phyloP scores from a whole-genome alignment of 1,139 yeast species.

The Magnusiomyces suaveolens region DNA sequence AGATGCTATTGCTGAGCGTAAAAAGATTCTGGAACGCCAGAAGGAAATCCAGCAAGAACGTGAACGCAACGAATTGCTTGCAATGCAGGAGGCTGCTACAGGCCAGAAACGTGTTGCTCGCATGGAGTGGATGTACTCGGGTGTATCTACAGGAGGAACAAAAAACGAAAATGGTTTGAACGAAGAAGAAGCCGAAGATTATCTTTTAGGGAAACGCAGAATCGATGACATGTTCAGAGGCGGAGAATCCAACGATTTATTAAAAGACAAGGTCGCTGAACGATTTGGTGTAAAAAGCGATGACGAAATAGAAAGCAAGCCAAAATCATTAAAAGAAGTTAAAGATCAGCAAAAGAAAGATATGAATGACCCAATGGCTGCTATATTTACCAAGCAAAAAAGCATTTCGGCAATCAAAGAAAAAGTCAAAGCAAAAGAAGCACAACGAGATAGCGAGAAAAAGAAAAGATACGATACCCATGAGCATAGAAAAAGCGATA shows the following conservation, averaged over 20 bases:
- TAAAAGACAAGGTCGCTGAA: constrained; percentile 17
- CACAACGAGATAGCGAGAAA: not conserved
- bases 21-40: constrained; percentile 53
- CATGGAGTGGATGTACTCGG: constrained; percentile 83
- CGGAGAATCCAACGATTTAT: constrained; percentile 15
- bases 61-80: constrained; percentile 50
- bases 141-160: constrained; percentile 25
- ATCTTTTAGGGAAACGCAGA: constrained; percentile 42
- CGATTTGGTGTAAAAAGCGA: constrained; percentile 16
- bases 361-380: constrained; percentile 49
- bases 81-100: constrained; percentile 41
- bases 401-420: not conserved
- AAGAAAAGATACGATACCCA: not conserved
- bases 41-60: constrained; percentile 56
- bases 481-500: not conserved
- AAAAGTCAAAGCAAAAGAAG: not conserved
- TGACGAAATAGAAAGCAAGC: constrained; percentile 17
- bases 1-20: constrained; percentile 61
- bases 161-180: constrained; percentile 16
- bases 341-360: constrained; percentile 24
- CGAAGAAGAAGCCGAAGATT: constrained; percentile 37
- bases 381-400: constrained; percentile 38
- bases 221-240: constrained; percentile 31
- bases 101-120: constrained; percentile 43
- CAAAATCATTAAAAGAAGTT: constrained; percentile 10